Base-by-base conservation (phyloP, 768 basidiomycete genomes). In the Xerocomus spinulosus region DNA sequence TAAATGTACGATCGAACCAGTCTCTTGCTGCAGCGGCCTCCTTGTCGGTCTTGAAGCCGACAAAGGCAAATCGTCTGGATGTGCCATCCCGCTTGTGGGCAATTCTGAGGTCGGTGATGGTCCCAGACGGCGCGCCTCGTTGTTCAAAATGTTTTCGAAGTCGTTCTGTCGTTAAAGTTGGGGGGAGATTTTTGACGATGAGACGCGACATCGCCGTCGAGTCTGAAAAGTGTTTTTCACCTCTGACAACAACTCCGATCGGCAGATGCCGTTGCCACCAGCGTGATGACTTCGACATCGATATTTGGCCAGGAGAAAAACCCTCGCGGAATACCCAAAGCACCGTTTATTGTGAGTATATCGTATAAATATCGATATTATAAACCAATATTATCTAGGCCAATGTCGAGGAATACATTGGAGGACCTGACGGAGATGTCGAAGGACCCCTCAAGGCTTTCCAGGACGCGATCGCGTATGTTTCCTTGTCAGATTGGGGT, bases 381-480 rank as follows among this genome's bases (percentile, higher is more conserved):
- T 52, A 52, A 17, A 6, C n/a, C 26, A 3, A 17, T 39, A 17
- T 35, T 44, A 30, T 46, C 36, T 43, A 98, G 95, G 76, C 85
- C 44, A 80, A 95, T 70, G 88, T 98, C 35, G 87, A 87, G 46
- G 82, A 87, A 58, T 90, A 92, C 62, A 71, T 99, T 9, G 87
- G 87, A 4, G 82, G 87, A 0, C 75, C 83, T 20, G 82, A 91
- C 38, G 85, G 75, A 2, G 86, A 85, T 40, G 81, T 87, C 20
- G 94, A 97, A 62, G 72, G 69, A 23, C 79, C 86, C 0, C 74
- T 99, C 50, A 85, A 81, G 64, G 75, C 74, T 35, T 87, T 97
- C 62, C 90, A 96, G 62, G 92, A 95, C 70, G 92, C 91, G 20
- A 78, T 96, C 67, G 88, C 93, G 94, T 97, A 72, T 70, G 93